Evolutionary conservation across 306 rosid genomes (phyloP), one percentile per base, ranked within the genome.

Genomic region (Sesbania bispinosa): DNA sequence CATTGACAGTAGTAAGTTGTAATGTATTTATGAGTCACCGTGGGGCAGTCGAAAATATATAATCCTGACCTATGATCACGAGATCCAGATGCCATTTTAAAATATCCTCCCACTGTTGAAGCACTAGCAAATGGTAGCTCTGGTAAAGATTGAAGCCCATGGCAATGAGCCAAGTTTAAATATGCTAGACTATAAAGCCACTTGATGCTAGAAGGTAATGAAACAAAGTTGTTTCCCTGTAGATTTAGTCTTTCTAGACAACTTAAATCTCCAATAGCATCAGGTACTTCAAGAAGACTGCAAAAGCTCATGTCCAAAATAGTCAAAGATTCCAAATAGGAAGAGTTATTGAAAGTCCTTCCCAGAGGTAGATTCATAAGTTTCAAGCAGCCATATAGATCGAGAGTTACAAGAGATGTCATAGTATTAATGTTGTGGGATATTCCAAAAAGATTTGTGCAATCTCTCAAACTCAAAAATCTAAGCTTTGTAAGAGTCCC

Each of bases 241-340:
- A 68, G 62, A 51, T 68, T 68, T 7, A 68, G 48, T 21, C 62
- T 51, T 51, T 68, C 62, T 51, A 68, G 35, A 33, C 62, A 33
- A 0, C 24, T 33, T 21, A 68, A 11, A 1, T 23, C 62, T 50
- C 62, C 74, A 68, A 68, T 35, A 20, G 23, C 36, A 32, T 20
- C 1, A n/a, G 62, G 36, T 8, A 68, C 0, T 19, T 15, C 10
- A 16, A 3, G 5, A 15, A 65, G 19, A 9, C 10, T 27, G 43
- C 71, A 45, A 30, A 9, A 45, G 18, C 58, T 10, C 7, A 65
- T 5, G 11, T 65, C 58, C 1, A 45, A 16, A 29, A 15, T 8
- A 45, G 27, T 45, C 42, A 65, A 45, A 14, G 43, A 45, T 19
- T 61, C 2, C 6, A 59, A 2, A 26, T 4, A 10, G n/a, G 39